Base-by-base conservation (phyloP, 1,284 basidiomycete species). In the Papiliotrema laurentii region DNA sequence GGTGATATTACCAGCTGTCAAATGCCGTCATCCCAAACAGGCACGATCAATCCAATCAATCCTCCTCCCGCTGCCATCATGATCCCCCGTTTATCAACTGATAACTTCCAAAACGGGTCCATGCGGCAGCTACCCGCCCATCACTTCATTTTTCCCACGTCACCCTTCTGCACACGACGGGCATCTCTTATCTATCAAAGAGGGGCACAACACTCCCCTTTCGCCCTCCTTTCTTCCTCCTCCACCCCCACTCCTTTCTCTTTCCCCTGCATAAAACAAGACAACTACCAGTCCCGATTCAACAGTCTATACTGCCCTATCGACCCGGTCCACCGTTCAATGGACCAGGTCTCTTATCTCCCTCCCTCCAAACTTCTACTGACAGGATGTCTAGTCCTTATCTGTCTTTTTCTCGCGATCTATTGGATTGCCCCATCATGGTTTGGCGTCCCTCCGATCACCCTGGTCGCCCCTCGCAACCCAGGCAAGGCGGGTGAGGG, bases 291-390 rank as follows among this genome's bases (percentile, higher is more conserved):
- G 30, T 31, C 30, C 9, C 30, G n/a, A n/a, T n/a, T n/a, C n/a
- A n/a, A n/a, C n/a, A n/a, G n/a, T n/a, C n/a, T n/a, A n/a, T n/a
- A n/a, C n/a, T n/a, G n/a, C n/a, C n/a, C n/a, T n/a, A 37, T 4
- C 24, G 26, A 42, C 40, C 28, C n/a, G 24, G 26, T 42, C 40
- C 40, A 28, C n/a, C 41, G 28, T 43, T 43, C 41, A 30, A 43
- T 43, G 41, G 41, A 43, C 28, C 41, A 43, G 41, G 41, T 43
- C 30, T 21, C 41, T 43, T 43, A 43, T 43, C 41, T 43, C 41
- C 11, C 41, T 13, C 30, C 33, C 16, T 14, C 30, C 41, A 30
- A 31, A 31, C 21, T 31, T 18, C 21, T 35, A 22, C 10, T 30
- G 11, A 43, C 41, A 31, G 41, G 41, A 43, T 43, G 41, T 24